A percentile compares a stretch with the other conserved stretches of the same genome.
Evolutionary conservation across 2,329 filamentous ascomycete genomes (phyloP).

Genomic region (Macroventuria anomochaeta): DNA sequence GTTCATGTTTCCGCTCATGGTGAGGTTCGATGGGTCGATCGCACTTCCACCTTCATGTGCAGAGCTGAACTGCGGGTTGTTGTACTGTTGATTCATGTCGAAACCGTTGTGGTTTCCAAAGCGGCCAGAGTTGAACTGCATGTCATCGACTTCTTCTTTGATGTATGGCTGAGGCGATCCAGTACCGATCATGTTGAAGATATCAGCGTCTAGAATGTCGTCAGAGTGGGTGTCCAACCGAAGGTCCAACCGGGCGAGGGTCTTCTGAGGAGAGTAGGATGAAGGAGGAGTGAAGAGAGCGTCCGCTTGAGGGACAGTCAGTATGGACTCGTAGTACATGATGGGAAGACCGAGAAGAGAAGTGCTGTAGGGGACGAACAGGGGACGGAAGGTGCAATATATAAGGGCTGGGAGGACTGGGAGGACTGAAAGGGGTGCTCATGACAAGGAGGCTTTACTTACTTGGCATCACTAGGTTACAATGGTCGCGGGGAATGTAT

Average conservation of each 20-base stretch:
- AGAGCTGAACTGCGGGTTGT: conserved; percentile 57
- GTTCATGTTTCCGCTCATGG: conserved; percentile 67
- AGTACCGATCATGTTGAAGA: conserved; percentile 62
- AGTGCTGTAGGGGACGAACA: conserved; percentile 17
- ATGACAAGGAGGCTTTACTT: conserved; percentile 46
- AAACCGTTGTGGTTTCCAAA: conserved; percentile 59
- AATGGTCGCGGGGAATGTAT: conserved; percentile 46
- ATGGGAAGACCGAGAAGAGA: conserved; percentile 24
- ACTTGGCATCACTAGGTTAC: conserved; percentile 51
- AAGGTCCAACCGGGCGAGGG: conserved; percentile 47
- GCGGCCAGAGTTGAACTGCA: conserved; percentile 59
- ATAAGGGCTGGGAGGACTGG: conserved; percentile 20
- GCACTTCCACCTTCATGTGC: conserved; percentile 48
- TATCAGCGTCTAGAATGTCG: conserved; percentile 52
- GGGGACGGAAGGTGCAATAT: conserved; percentile 32
- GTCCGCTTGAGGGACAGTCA: conserved; percentile 52
- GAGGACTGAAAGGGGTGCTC: conserved; percentile 32
- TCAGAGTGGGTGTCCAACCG: conserved; percentile 49
- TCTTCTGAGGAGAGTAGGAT: conserved; percentile 51
- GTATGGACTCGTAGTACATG: conserved; percentile 47
- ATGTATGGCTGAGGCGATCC: conserved; percentile 66
- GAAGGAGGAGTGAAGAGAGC: conserved; percentile 50
- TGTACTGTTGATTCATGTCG: conserved; percentile 59
- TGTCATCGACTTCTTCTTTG: conserved; percentile 72
- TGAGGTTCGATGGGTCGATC: conserved; percentile 85